Evolutionary conservation across 129 eudicot genomes (phyloP).

Genomic region (Flaveria sonorensis): DNA sequence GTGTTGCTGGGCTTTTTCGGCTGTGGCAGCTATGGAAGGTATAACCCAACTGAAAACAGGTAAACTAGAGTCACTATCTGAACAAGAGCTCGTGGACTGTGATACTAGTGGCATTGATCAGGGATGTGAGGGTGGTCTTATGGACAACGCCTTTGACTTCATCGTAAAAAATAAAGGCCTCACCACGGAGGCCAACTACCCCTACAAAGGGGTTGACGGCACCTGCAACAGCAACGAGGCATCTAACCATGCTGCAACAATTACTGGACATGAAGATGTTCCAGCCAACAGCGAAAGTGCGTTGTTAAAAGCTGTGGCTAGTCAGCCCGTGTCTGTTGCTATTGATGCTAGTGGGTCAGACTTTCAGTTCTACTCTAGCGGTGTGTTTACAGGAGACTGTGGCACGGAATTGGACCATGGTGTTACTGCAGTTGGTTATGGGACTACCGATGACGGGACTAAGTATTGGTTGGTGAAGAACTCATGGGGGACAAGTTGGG

Average conservation of each 20-base stretch:
- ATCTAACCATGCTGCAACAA: conserved; percentile 29
- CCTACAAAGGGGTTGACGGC: conserved; percentile 31
- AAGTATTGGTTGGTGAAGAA: conserved; percentile 38
- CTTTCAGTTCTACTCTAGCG: conserved; percentile 38
- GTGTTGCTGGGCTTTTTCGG: conserved; percentile 40
- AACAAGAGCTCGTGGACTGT: conserved; percentile 40
- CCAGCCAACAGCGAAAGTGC: conserved; percentile 40
- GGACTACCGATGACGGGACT: conserved; percentile 32
- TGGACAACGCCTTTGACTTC: conserved; percentile 33
- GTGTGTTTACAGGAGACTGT: conserved; percentile 36
- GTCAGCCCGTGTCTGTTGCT: conserved; percentile 39
- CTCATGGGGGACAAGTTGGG: conserved; percentile 44
- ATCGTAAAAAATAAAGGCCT: conserved; percentile 28
- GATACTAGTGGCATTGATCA: conserved; percentile 31
- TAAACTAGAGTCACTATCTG: conserved; percentile 23
- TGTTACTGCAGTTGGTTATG: conserved; percentile 35
- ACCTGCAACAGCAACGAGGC: conserved; percentile 26
- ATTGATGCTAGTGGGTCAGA: conserved; percentile 41
- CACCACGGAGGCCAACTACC: conserved; percentile 30
- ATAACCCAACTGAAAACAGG: conserved; percentile 35
- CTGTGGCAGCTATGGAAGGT: conserved; percentile 35
- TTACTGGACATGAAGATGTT: conserved; percentile 38
- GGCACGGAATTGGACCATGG: conserved; percentile 38
- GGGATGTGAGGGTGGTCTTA: conserved; percentile 34
- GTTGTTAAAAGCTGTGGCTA: conserved; percentile 33